Evolutionary conservation across 768 basidiomycete genomes (phyloP), one percentile per base, ranked within the genome.

Genomic region (Gelatoporia subvermispora): DNA sequence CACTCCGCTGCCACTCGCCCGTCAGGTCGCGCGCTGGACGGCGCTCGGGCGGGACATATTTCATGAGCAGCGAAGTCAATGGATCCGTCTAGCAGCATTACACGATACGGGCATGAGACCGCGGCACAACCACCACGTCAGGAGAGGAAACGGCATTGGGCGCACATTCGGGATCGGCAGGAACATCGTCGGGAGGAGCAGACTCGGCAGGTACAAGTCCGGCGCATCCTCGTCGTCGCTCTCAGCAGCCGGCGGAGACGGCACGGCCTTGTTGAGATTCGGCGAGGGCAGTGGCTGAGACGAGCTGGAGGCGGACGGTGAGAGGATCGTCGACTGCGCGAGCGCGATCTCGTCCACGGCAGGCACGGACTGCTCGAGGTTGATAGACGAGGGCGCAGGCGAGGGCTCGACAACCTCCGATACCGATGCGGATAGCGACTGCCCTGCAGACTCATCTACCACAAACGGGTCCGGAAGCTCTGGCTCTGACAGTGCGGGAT

Each of bases 151-250:
- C 53, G 78, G 67, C 43, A 68, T 68, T 56, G 58, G 69, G 79
- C 86, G 80, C 76, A 92, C 89, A 72, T 89, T 89, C 43, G 90
- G 89, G 37, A 91, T 85, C n/a, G 89, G 89, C 41, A 91, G 69
- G 63, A 92, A 92, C 84, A 91, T 85, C 28, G 81, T 84, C 28
- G 88, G 82, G 23, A 79, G 65, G 31, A 83, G 73, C 34, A 91
- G 77, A 34, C 79, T 80, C 2, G 88, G 86, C 22, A 88, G 70
- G 62, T 81, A 83, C 18, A 87, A 59, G 41, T 80, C 77, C 2
- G 78, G 83, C 0, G 71, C 63, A 20, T 79, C 70, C 53, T 76
- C 78, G 45, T 65, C 74, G 34, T 72, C 69, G 17, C 68, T 58
- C 7, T 56, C 57, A 8, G 49, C 37, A 0, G 48, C 43, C 2